Base-by-base conservation (phyloP, 805 yeast species). In the Starmerella stigmatis region DNA sequence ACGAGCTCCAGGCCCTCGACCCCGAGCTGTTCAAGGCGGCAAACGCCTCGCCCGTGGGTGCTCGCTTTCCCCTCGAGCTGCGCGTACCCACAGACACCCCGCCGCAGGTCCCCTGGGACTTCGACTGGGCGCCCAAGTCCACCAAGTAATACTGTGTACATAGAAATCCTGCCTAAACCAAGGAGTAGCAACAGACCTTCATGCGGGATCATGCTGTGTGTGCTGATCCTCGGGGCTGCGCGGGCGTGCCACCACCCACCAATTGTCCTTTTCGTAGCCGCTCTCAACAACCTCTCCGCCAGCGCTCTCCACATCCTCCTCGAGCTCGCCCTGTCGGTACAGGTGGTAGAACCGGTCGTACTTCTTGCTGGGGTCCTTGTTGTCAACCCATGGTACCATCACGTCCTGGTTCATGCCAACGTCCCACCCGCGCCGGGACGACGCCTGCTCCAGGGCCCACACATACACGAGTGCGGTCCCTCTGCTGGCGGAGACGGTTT, bases 371-470 rank as follows among this genome's bases (percentile, higher is more conserved):
- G 64, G 49, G 48, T 62, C 72, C 45, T 70, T 69, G 51, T 77
- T 77, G 25, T 79, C 65, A 2, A 88, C 95, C 98, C 98, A 92
- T 0, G 98, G 98, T 16, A 92, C 95, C 56, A 92, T 64, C 1
- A 89, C 83, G 60, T 92, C 98, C 60, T 85, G 97, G 44, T 82
- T 86, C 76, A 81, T 86, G 10, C 94, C 94, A 54, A 78, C 88
- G 52, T 81, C 79, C 65, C 86, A 92, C 0, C 97, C 97, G 56
- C 97, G 71, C 54, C 96, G 71, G 0, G 94, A 82, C 20, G 70
- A 72, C 46, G 79, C 82, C 62, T 92, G 98, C 53, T 92, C 98
- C 43, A 92, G 64, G 0, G 98, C 98, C 98, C 98, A 92, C 43
- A 94, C 94, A 61, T 89, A 92, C 7, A 92, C 74, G 56, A 92